Base-by-base conservation (phyloP, 768 basidiomycete genomes). In the Russula sp. region DNA sequence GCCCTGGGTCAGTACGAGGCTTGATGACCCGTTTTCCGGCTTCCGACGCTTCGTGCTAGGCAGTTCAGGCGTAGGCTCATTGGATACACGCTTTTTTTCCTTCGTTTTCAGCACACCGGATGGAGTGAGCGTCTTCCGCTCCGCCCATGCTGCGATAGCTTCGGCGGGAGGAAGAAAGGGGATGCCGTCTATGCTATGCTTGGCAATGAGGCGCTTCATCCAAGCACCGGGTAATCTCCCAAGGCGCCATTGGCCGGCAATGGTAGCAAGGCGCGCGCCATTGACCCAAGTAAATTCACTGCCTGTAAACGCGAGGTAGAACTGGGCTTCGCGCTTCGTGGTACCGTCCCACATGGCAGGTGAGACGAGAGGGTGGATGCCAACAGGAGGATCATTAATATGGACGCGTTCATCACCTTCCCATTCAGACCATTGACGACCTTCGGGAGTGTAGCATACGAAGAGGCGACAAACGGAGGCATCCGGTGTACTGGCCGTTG, bases 271-370 rank as follows among this genome's bases (percentile, higher is more conserved):
- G 25, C 57, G 57, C 18, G 18, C 34, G 18, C 57, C 57, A 16
- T 7, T 58, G 29, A 58, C 48, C 57, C 57, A 58, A 14, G 57
- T 58, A 38, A 58, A 58, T 16, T 58, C 57, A 20, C 41, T 58
- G 48, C 57, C 57, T 0, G 57, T 58, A 29, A 58, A 58, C 11
- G 57, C 57, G 48, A 58, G 39, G 47, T 58, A 58, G 14, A 34
- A 58, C 8, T 58, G 57, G 6, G 35, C 57, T 18, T 58, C 36
- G 38, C 48, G 57, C n/a, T 50, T 49, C 34, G 57, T 58, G 41
- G 38, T 58, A 18, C 57, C 57, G 16, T 29, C 57, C 47, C 46
- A 58, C 38, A 50, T 25, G 16, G 57, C 48, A 9, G 57, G 57
- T 18, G 57, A 58, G 48, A 14, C 57, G 45, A 58, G 47, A 5